Evolutionary conservation across 805 yeast species (phyloP).

Genomic region (Isabelozyma heimii): DNA sequence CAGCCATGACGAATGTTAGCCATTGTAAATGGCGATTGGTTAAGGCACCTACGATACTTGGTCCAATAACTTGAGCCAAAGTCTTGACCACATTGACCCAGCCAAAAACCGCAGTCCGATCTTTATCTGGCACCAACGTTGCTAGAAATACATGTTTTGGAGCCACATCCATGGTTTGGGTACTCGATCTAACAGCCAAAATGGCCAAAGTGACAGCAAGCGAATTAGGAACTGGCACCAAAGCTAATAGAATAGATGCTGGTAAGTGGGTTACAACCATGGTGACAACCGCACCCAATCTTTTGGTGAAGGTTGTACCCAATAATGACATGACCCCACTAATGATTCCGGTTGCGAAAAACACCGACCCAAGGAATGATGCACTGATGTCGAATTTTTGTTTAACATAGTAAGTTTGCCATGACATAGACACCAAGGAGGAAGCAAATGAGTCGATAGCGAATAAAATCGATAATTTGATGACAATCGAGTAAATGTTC

Average conservation of each 20-base stretch:
- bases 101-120: conserved; percentile 43
- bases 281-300: conserved; percentile 43
- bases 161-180: conserved; percentile 48
- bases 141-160: conserved; percentile 48
- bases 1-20: conserved; percentile 42
- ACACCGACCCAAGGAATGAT: conserved; percentile 36
- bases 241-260: conserved; percentile 35
- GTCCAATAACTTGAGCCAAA: conserved; percentile 41
- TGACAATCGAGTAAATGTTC: conserved; percentile 16
- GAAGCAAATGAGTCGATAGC: conserved; percentile 45
- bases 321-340: conserved; percentile 39
- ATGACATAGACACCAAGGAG: conserved; percentile 42
- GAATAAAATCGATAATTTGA: conserved; percentile 35
- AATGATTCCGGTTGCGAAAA: conserved; percentile 36
- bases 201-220: conserved; percentile 27
- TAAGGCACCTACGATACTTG: conserved; percentile 38
- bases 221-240: conserved; percentile 38
- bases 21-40: conserved; percentile 37
- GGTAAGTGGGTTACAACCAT: conserved; percentile 46
- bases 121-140: conserved; percentile 35
- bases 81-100: conserved; percentile 46
- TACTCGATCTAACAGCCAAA: conserved; percentile 32
- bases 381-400: conserved; percentile 32
- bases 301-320: conserved; percentile 42
- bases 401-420: conserved; percentile 46